A percentile compares a stretch with the other conserved stretches of the same genome.
phyloP scores from a whole-genome alignment of 176 grass and related monocot genomes.

The Aegilops longissima region DNA sequence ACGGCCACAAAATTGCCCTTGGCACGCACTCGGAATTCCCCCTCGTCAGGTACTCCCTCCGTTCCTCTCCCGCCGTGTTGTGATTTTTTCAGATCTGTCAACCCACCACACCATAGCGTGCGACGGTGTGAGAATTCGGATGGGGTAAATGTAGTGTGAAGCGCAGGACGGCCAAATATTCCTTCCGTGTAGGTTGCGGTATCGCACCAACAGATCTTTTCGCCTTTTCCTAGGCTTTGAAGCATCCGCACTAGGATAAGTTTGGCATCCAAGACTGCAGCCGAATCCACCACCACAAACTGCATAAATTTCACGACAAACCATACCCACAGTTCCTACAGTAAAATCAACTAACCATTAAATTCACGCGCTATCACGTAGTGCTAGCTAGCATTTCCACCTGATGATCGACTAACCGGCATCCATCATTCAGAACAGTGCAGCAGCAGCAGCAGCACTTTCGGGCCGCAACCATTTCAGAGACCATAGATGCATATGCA shows the following conservation, averaged over 20 bases:
- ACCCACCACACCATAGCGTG: too few relatives aligned
- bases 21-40: not conserved
- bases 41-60: not conserved
- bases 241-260: not conserved
- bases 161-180: not conserved
- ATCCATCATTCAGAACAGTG: not conserved
- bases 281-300: not conserved
- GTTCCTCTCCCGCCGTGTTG: not conserved
- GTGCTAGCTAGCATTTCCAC: too few relatives aligned
- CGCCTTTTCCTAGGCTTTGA: not conserved
- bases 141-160: not conserved
- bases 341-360: too few relatives aligned
- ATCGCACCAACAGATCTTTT: too few relatives aligned
- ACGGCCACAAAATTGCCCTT: too few relatives aligned
- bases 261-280: not conserved
- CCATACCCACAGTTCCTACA: not conserved
- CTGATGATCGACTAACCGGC: too few relatives aligned
- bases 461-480: not conserved
- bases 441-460: not conserved
- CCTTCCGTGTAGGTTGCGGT: slow-evolving; percentile 3
- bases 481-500: not conserved
- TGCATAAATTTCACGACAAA: not conserved
- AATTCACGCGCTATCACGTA: too few relatives aligned
- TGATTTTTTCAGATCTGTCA: not conserved
- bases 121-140: not conserved